Evolutionary conservation across 371 early-diverging fungal species (phyloP).

Genomic region (Coemansia sp.): DNA sequence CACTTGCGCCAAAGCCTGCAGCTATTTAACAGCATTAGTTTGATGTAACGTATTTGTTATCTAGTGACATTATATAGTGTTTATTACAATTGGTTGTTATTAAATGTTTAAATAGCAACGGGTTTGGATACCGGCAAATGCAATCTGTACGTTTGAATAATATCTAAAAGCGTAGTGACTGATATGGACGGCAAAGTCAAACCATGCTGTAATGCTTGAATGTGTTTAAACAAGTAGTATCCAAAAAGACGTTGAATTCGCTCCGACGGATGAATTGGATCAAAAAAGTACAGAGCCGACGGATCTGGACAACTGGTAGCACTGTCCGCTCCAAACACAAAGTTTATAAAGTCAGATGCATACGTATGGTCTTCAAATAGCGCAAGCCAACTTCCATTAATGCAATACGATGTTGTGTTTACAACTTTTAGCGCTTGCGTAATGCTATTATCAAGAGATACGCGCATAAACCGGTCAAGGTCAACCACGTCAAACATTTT

Average conservation of each 20-base stretch:
- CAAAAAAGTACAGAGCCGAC: slow-evolving; percentile 14
- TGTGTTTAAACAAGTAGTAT: slow-evolving; percentile 9
- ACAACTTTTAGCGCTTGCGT: slow-evolving; percentile 15
- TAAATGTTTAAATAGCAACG: slow-evolving; percentile 1
- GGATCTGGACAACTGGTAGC: slow-evolving; percentile 15
- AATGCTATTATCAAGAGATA: slow-evolving; percentile 9
- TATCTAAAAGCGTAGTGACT: background rate
- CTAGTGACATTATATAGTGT: background rate
- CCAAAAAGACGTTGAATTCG: slow-evolving; percentile 34
- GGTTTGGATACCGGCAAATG: slow-evolving; percentile 7
- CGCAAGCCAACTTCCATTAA: slow-evolving; percentile 10
- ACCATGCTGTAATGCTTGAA: background rate
- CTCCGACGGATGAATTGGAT: slow-evolving; percentile 31
- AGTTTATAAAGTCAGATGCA: slow-evolving; percentile 6
- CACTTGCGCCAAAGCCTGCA: slow-evolving; percentile 22
- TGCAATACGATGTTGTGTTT: slow-evolving; percentile 22
- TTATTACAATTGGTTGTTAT: background rate
- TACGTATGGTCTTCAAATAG: slow-evolving; percentile 16
- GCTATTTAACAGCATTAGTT: slow-evolving; percentile 6
- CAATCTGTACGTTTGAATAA: background rate
- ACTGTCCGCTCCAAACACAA: background rate
- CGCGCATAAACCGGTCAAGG: slow-evolving; percentile 16
- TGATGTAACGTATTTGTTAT: no score
- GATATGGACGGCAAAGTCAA: background rate
- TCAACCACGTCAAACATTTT: slow-evolving; percentile 19